Evolutionary conservation across 306 rosid species (phyloP).

Genomic region (Casuarina glauca): DNA sequence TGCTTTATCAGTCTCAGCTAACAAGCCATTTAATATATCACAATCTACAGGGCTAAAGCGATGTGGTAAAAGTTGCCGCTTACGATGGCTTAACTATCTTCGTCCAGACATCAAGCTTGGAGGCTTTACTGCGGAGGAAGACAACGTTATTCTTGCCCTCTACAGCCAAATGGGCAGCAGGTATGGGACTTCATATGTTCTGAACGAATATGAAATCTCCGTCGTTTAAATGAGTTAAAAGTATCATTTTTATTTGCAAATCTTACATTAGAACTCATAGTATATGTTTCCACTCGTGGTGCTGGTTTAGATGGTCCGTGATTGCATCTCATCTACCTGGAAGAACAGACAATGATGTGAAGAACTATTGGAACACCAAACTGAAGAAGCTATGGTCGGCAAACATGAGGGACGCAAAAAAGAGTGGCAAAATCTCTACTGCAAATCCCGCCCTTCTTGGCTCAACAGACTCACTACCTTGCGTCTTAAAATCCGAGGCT

Average conservation of each 20-base stretch:
- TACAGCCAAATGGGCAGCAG: slow-evolving; percentile 77
- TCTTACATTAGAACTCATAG: not conserved
- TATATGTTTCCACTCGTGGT: slow-evolving; percentile 11
- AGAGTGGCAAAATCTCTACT: slow-evolving; percentile 13
- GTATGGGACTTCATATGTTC: slow-evolving; percentile 26
- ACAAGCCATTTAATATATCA: not conserved
- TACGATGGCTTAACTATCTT: slow-evolving; percentile 86
- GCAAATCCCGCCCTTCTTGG: slow-evolving; percentile 19
- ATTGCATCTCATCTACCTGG: slow-evolving; percentile 79
- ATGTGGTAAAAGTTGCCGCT: slow-evolving; percentile 92
- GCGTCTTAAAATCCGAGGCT: slow-evolving; percentile 25
- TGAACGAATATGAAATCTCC: too few relatives aligned
- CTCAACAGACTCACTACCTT: slow-evolving; percentile 25
- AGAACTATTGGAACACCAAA: slow-evolving; percentile 88
- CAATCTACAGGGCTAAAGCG: slow-evolving; percentile 60
- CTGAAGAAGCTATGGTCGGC: slow-evolving; percentile 60
- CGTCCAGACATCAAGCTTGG: slow-evolving; percentile 92
- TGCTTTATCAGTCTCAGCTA: not conserved
- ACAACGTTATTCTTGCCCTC: slow-evolving; percentile 59
- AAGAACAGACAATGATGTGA: slow-evolving; percentile 91
- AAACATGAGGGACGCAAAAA: slow-evolving; percentile 30
- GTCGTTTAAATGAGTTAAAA: not conserved
- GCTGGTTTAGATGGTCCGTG: slow-evolving; percentile 66
- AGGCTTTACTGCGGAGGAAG: slow-evolving; percentile 81
- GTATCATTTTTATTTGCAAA: not conserved